Conservation (phyloP, 139 green algal genomes). For the Coelastrella sp. region DNA sequence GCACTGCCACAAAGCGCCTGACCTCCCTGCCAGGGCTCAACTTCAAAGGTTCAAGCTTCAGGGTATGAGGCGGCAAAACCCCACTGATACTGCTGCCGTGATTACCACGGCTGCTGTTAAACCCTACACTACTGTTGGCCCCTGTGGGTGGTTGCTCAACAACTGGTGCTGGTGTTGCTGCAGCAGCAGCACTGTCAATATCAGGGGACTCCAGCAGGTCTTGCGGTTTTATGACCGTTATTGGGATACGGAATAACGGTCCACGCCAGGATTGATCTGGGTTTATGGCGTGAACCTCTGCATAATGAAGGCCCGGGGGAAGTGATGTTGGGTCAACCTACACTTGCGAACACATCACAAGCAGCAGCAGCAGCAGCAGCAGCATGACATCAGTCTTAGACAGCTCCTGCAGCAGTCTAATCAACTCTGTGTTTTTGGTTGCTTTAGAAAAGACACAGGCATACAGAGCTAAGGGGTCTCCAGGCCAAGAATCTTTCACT, state of each 20-base stretch:
- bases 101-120: not conserved
- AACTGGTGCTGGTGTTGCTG: not conserved
- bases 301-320: slow-evolving; percentile 83
- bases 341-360: slow-evolving; percentile 68
- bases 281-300: slow-evolving; percentile 77
- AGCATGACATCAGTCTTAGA: not conserved
- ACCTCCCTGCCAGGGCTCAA: slow-evolving; percentile 65
- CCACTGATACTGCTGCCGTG: not conserved
- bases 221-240: slow-evolving; percentile 38
- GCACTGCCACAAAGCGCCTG: slow-evolving; percentile 81
- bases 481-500: too few relatives aligned
- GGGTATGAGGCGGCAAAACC: slow-evolving; percentile 31
- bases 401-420: too few relatives aligned
- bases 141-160: slow-evolving; percentile 25
- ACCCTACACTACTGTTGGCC: not conserved
- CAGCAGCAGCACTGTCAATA: slow-evolving; percentile 32
- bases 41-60: slow-evolving; percentile 44
- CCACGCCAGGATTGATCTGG: slow-evolving; percentile 69
- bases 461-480: too few relatives aligned
- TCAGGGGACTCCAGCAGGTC: slow-evolving; percentile 20
- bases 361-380: not conserved
- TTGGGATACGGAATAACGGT: slow-evolving; percentile 72
- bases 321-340: slow-evolving; percentile 75
- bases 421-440: too few relatives aligned
- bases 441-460: too few relatives aligned